phyloP scores from a whole-genome alignment of 495 filamentous ascomycete genomes.

The Neurospora sp. region DNA sequence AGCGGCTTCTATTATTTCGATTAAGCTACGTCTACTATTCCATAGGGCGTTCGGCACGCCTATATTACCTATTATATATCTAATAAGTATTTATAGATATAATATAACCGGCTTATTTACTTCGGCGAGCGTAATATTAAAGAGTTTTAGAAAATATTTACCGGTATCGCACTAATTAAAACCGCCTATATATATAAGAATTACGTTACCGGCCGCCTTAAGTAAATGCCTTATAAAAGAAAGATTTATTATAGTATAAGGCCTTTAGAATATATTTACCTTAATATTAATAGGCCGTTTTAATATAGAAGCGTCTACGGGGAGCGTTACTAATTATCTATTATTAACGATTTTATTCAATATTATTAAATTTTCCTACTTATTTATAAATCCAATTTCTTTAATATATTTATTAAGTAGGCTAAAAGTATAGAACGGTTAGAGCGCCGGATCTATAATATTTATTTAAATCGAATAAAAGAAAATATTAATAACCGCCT shows the following conservation, averaged over 20 bases:
- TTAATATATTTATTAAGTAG: neutral
- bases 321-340: neutral
- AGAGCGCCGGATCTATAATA: no score
- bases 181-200: neutral
- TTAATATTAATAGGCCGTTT: neutral
- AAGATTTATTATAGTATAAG: neutral
- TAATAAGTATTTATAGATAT: neutral
- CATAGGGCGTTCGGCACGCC: no score
- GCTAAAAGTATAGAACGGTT: neutral
- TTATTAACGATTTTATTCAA: neutral
- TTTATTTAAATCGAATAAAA: neutral
- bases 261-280: neutral
- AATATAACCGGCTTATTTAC: neutral
- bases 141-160: neutral
- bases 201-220: neutral
- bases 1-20: no score
- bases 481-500: neutral
- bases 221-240: neutral
- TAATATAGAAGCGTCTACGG: neutral
- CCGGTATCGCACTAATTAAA: neutral
- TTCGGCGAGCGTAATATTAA: neutral
- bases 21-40: no score
- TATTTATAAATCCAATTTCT: neutral
- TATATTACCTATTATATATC: neutral
- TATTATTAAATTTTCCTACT: neutral